Base-by-base conservation (phyloP, 345 rosid species). In the Trapa incisa region DNA sequence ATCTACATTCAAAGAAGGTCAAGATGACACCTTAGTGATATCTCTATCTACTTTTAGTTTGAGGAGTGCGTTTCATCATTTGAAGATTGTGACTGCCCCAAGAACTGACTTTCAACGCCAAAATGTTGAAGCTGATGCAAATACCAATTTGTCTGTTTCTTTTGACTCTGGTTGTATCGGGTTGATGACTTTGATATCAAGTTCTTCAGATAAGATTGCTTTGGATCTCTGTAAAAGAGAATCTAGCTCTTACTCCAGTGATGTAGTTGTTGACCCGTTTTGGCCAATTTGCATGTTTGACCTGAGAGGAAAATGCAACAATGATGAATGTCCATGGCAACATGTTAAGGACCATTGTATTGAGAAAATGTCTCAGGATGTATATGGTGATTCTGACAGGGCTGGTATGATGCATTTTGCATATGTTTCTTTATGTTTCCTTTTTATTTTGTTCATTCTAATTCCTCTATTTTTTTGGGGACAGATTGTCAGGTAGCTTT, bases 271-370 rank as follows among this genome's bases (percentile, higher is more conserved):
- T 73, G 91, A 94, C 66, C 96, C 92, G 60, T 86, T 79, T 73
- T 81, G 89, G 93, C 89, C 96, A 13, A 83, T 94, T 37, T 94
- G 99, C 81, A 77, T 86, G 85, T 94, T 82, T 38, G 99, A 94
- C 76, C 91, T 94, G 60, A 87, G 99, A 64, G 99, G 99, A 73
- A 91, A 87, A 77, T 94, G 99, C 85, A 94, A 91, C 74, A 86
- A 91, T 80, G 88, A 87, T 69, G 89, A 85, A 69, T 94, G 99
- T 71, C 88, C 91, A 58, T 91, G 89, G 96, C 99, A 94, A 81
- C 99, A 94, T 78, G 73, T 85, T 60, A 83, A 82, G 74, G 85
- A 84, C 70, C 76, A 77, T 65, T 75, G 85, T 68, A 73, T 66
- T 60, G 78, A 70, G 71, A 81, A 76, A 43, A 71, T 47, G 8